A percentile compares a stretch with the other conserved stretches of the same genome.
Conservation (phyloP, 768 basidiomycete species). For the Lepiota venenata region DNA sequence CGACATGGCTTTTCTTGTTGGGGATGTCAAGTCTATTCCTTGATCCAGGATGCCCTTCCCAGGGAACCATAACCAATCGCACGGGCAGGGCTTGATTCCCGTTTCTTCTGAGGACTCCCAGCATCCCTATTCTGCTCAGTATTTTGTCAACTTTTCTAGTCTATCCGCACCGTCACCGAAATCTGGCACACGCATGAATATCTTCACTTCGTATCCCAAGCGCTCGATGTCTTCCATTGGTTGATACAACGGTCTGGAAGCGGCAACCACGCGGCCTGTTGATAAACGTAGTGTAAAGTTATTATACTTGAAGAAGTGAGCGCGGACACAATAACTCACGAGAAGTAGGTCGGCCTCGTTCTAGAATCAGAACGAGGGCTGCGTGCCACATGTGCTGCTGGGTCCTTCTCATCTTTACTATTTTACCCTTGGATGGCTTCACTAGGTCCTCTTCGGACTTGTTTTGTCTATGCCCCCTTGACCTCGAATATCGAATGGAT, state of each 20-base stretch:
- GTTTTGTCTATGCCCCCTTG: slow-evolving; percentile 12
- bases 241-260: slow-evolving; percentile 83
- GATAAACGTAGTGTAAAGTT: background rate
- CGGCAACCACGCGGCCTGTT: slow-evolving; percentile 63
- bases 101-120: slow-evolving; percentile 13
- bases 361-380: slow-evolving; percentile 73
- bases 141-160: slow-evolving; percentile 3
- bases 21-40: no score
- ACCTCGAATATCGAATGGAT: background rate
- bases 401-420: slow-evolving; percentile 17
- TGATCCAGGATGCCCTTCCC: background rate
- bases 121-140: slow-evolving; percentile 19
- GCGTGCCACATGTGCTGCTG: slow-evolving; percentile 65
- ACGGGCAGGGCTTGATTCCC: background rate
- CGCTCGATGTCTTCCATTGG: slow-evolving; percentile 69
- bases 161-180: slow-evolving; percentile 29
- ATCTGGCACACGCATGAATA: slow-evolving; percentile 72
- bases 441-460: slow-evolving; percentile 11
- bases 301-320: background rate
- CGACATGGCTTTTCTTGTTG: slow-evolving; percentile 15
- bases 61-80: background rate
- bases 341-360: slow-evolving; percentile 74
- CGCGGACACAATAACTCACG: slow-evolving; percentile 29
- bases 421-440: slow-evolving; percentile 8
- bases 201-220: slow-evolving; percentile 71